phyloP scores from a whole-genome alignment of 1,284 basidiomycete genomes.

The Pseudozyma sp. region DNA sequence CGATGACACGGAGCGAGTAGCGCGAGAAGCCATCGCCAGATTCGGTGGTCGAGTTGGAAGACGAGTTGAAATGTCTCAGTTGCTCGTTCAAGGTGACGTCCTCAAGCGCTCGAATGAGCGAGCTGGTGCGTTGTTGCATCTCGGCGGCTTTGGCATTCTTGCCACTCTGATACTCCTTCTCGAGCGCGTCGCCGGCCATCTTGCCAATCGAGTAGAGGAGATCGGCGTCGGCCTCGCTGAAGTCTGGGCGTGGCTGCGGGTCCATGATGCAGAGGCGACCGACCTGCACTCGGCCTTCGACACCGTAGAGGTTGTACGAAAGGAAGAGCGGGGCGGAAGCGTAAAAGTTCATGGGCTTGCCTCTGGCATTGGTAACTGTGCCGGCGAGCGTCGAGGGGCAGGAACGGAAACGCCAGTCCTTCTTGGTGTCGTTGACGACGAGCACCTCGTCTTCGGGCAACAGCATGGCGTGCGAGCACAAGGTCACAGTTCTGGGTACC shows the following conservation, averaged over 20 bases:
- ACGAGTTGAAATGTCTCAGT: conserved; percentile 18
- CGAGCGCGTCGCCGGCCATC: conserved; percentile 55
- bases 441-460: conserved; percentile 47
- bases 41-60: conserved; percentile 12
- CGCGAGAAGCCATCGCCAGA: conserved; percentile 21
- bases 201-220: conserved; percentile 48
- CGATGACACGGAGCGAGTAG: conserved; percentile 35
- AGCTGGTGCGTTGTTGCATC: conserved; percentile 45
- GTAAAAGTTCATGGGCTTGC: conserved; percentile 52
- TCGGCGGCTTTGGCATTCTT: conserved; percentile 38
- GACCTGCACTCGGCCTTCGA: conserved; percentile 40
- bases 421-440: conserved; percentile 37
- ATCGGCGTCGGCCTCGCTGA: conserved; percentile 45
- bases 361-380: conserved; percentile 29
- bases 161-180: conserved; percentile 44
- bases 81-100: conserved; percentile 18
- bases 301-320: conserved; percentile 29
- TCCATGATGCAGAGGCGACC: conserved; percentile 56
- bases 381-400: conserved; percentile 38
- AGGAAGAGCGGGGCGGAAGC: conserved; percentile 54
- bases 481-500: conserved; percentile 23
- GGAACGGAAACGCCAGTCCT: conserved; percentile 53
- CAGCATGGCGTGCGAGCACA: conserved; percentile 59
- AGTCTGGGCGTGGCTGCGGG: conserved; percentile 35
- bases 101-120: conserved; percentile 38